phyloP scores from a whole-genome alignment of 495 filamentous ascomycete species.

The Sabuloglossum arenarium region DNA sequence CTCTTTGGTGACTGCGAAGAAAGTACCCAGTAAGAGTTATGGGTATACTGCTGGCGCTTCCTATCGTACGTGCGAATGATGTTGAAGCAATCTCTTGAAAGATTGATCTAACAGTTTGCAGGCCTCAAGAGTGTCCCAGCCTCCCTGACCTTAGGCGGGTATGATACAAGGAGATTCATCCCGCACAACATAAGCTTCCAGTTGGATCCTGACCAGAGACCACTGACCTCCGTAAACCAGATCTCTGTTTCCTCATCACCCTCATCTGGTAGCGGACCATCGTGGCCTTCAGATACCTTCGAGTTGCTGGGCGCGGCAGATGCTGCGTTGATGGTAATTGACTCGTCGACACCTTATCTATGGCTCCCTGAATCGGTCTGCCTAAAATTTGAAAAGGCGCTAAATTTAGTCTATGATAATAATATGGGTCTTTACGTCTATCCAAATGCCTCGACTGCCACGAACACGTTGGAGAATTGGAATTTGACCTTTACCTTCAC shows the following conservation, averaged over 20 bases:
- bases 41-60: conserved; percentile 13
- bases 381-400: conserved; percentile 29
- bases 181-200: conserved; percentile 32
- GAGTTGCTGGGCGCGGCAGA: conserved; percentile 8
- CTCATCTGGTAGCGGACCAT: conserved; percentile 26
- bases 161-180: conserved; percentile 36
- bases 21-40: conserved; percentile 1
- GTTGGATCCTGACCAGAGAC: conserved; percentile 31
- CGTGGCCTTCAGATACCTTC: conserved; percentile 26
- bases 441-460: conserved; percentile 20
- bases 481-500: conserved; percentile 33
- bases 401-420: conserved; percentile 26
- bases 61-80: conserved; percentile 15
- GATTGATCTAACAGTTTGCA: background rate
- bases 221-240: conserved; percentile 31
- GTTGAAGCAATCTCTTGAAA: background rate
- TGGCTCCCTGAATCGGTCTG: conserved; percentile 33
- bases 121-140: conserved; percentile 27
- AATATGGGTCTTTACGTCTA: conserved; percentile 24
- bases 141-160: conserved; percentile 44
- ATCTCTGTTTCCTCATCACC: conserved; percentile 24
- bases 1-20: background rate
- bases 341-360: conserved; percentile 32
- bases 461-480: conserved; percentile 17
- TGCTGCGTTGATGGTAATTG: conserved; percentile 15